Percentiles rank a stretch among this genome's conserved stretches.
Conservation (phyloP, 2,329 filamentous ascomycete species). For the Emmonsiellopsis sp. region DNA sequence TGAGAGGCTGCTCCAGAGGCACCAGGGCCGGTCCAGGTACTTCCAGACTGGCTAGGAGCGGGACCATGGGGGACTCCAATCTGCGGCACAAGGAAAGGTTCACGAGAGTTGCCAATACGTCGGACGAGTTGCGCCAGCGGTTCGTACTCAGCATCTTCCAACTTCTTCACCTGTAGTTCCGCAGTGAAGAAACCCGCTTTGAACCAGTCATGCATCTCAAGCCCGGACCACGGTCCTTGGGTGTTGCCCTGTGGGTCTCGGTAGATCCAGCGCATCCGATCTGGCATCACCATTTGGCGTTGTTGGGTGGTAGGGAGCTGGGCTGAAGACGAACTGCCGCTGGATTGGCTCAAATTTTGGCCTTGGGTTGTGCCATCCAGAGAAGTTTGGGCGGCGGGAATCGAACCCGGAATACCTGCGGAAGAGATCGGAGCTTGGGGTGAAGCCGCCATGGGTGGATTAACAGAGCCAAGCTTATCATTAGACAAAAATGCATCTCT, state of each 20-base stretch:
- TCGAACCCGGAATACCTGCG: slow-evolving; percentile 17
- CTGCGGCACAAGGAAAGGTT: slow-evolving; percentile 94
- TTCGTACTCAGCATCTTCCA: slow-evolving; percentile 90
- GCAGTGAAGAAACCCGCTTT: slow-evolving; percentile 96
- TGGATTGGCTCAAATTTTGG: slow-evolving; percentile 26
- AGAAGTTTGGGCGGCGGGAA: slow-evolving; percentile 20
- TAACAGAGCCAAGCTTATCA: slow-evolving; percentile 22
- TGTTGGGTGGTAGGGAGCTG: slow-evolving; percentile 61
- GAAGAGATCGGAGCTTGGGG: slow-evolving; percentile 29
- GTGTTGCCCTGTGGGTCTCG: slow-evolving; percentile 85
- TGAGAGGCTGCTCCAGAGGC: slow-evolving; percentile 29
- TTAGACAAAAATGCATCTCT: slow-evolving; percentile 19
- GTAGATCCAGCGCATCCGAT: slow-evolving; percentile 98
- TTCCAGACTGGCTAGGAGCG: slow-evolving; percentile 42
- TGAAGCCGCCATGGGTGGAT: slow-evolving; percentile 21
- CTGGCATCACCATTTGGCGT: slow-evolving; percentile 96
- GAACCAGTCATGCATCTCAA: slow-evolving; percentile 99
- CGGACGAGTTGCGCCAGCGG: slow-evolving; percentile 89
- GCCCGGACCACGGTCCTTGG: slow-evolving; percentile 87
- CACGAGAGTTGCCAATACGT: slow-evolving; percentile 91
- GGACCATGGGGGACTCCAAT: slow-evolving; percentile 89
- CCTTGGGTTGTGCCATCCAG: slow-evolving; percentile 22
- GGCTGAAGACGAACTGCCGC: slow-evolving; percentile 46
- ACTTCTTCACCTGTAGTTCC: slow-evolving; percentile 86
- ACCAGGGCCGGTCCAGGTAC: slow-evolving; percentile 42